Evolutionary conservation across 2,329 filamentous ascomycete species (phyloP), one percentile per base, ranked within the genome.

Genomic region (Penicillium concentricum): DNA sequence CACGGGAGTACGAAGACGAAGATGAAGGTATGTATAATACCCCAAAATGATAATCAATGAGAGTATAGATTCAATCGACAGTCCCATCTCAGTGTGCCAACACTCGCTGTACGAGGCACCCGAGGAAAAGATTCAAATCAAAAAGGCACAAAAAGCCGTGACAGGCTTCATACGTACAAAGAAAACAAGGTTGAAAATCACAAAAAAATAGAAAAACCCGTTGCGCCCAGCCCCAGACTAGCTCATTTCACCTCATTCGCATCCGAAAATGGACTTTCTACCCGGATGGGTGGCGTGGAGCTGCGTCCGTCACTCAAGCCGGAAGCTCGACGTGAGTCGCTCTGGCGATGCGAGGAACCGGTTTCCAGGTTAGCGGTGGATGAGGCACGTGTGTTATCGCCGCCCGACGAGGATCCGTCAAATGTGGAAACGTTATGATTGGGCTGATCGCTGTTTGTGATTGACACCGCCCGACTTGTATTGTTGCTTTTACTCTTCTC

Each of bases 221-320:
- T 48, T 59, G 38, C 53, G 50, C 44, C 44, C 44, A 51, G 44
- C 41, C 58, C 34, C 15, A 39, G 9, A 51, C 15, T 32, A 18
- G 41, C 51, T 70, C 54, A 72, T 72, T 72, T 71, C 42, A 78
- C 68, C 64, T 78, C 76, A 61, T 78, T 75, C 18, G 68, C 69
- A 57, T 79, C 76, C 16, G 75, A 77, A 60, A 79, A 79, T 5
- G 76, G 76, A 57, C 76, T 78, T 58, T 70, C 69, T 42, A 68
- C 72, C 56, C 69, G 71, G 37, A 61, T 60, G 41, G 62, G 68
- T 28, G 63, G 67, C 49, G 56, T 71, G 18, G 74, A 72, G 34
- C 62, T 64, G n/a, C 62, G 51, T 57, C 57, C 45, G 34, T 58
- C 44, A 7, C 45, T 62, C 52, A 35, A 61, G 56, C 30, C 52